Conservation (phyloP, 83 land plant species). For the Diphasiastrum complanatum region DNA sequence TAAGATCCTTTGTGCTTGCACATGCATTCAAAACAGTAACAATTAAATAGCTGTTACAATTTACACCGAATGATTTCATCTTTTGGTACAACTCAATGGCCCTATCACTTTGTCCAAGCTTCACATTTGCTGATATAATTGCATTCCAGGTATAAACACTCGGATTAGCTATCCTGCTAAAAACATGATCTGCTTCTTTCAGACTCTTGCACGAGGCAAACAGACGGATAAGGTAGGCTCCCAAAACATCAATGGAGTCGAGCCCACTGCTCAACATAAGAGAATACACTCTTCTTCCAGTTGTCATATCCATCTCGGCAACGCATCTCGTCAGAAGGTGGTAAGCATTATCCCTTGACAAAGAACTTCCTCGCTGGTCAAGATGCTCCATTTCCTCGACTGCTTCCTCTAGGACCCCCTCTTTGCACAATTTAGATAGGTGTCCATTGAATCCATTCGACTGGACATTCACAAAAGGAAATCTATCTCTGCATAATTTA, state of each 20-base stretch:
- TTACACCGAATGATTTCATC: neutral
- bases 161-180: constrained; percentile 1
- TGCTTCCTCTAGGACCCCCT: no score
- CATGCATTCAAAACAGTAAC: neutral
- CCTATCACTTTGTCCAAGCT: neutral
- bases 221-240: neutral
- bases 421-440: no score
- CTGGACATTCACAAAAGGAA: no score
- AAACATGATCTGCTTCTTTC: neutral
- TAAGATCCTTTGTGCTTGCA: neutral
- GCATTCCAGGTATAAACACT: constrained; percentile 1
- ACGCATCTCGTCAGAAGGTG: neutral
- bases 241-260: neutral
- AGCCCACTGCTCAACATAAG: neutral
- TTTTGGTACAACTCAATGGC: neutral
- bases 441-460: no score
- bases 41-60: neutral
- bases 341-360: neutral
- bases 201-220: neutral
- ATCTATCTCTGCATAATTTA: no score
- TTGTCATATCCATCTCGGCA: neutral
- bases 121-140: constrained; percentile 1
- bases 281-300: neutral
- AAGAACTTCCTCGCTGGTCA: neutral
- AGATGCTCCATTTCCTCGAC: neutral